Conservation (phyloP, 2,329 filamentous ascomycete genomes). For the Nemania diffusa region DNA sequence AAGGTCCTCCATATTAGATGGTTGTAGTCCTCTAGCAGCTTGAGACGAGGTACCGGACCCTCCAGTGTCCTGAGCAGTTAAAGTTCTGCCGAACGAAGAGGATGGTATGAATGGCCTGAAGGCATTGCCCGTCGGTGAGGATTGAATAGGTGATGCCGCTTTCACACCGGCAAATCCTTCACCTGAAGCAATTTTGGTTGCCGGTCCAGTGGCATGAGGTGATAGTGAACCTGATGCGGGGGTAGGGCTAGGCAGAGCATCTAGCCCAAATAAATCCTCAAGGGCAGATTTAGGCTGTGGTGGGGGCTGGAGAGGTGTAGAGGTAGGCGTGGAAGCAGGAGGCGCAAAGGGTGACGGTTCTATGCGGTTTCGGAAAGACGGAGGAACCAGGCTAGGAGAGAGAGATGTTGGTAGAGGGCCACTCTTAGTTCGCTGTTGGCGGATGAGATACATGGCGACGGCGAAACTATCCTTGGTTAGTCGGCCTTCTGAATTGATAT, state of each 20-base stretch:
- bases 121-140: slow-evolving; percentile 59
- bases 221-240: slow-evolving; percentile 71
- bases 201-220: slow-evolving; percentile 74
- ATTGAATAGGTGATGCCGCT: slow-evolving; percentile 65
- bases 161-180: slow-evolving; percentile 71
- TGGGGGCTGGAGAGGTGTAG: slow-evolving; percentile 49
- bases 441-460: slow-evolving; percentile 96
- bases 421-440: slow-evolving; percentile 82
- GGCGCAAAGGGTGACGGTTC: slow-evolving; percentile 63
- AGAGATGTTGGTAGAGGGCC: slow-evolving; percentile 79
- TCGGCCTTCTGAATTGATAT: slow-evolving; percentile 89
- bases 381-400: slow-evolving; percentile 84
- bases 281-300: slow-evolving; percentile 78
- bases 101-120: slow-evolving; percentile 95
- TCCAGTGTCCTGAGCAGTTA: slow-evolving; percentile 82
- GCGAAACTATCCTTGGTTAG: slow-evolving; percentile 92
- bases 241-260: slow-evolving; percentile 69
- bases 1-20: slow-evolving; percentile 72
- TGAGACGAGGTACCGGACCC: slow-evolving; percentile 61
- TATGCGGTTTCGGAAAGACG: slow-evolving; percentile 78
- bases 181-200: slow-evolving; percentile 52
- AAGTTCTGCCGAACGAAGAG: slow-evolving; percentile 87
- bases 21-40: slow-evolving; percentile 32
- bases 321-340: slow-evolving; percentile 36
- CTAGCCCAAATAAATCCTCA: slow-evolving; percentile 93